Conservation (phyloP, 495 filamentous ascomycete species). For the Jackrogersella minutella region DNA sequence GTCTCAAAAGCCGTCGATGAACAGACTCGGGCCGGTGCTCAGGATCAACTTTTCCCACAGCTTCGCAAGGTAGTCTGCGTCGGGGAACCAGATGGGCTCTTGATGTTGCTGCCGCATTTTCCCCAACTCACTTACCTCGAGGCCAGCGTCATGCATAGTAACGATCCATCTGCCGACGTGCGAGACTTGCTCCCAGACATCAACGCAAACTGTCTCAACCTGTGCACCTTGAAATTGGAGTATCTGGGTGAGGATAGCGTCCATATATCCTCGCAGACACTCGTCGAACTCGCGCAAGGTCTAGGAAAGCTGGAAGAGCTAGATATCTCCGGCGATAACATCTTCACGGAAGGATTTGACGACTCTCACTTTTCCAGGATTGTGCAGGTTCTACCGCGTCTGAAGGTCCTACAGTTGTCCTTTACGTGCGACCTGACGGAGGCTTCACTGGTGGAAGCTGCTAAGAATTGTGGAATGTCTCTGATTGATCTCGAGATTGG, state of each 20-base stretch:
- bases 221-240: slow-evolving; percentile 1
- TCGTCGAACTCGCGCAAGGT: background rate
- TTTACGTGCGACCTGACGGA: slow-evolving; percentile 3
- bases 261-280: background rate
- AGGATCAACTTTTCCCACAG: background rate
- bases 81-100: background rate
- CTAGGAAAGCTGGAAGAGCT: background rate
- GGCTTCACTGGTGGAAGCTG: background rate
- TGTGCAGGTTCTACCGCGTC: background rate
- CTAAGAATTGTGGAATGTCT: background rate
- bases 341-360: background rate
- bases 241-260: background rate
- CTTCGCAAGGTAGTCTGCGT: background rate
- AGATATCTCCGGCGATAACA: background rate
- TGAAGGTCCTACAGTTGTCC: background rate
- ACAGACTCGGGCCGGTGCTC: background rate
- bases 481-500: background rate
- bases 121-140: background rate
- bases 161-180: background rate
- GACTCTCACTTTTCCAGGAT: background rate
- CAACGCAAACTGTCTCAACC: background rate
- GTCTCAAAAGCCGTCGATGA: background rate
- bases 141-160: background rate
- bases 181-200: background rate
- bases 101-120: slow-evolving; percentile 4